Evolutionary conservation across 2,329 filamentous ascomycete genomes (phyloP), one percentile per base, ranked within the genome.

Genomic region (Trichophyton simii): DNA sequence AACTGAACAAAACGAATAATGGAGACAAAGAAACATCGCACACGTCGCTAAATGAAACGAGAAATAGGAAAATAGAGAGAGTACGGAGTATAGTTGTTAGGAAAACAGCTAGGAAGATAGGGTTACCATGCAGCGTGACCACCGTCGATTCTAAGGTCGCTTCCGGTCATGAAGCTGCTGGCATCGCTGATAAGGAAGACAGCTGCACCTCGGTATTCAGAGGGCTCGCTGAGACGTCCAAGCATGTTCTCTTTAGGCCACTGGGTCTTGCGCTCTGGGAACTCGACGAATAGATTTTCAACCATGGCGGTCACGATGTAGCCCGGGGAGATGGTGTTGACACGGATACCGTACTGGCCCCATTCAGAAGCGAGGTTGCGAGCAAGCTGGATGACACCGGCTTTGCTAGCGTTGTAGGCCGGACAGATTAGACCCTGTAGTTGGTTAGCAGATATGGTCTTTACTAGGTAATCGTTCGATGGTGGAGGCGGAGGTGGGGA

Each of bases 201-300:
- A 0, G 76, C 75, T 0, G 76, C 76, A 4, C 77, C 86, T 57
- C 86, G 82, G 72, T 87, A 89, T 72, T 91, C 87, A 57, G 84
- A 78, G 0, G 87, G 86, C 22, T 74, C 75, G 69, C 85, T 87
- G 63, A 90, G 77, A 38, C 84, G 80, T 31, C 82, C 84, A 60
- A 95, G 79, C 89, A 95, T 94, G 74, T 95, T 95, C 74, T 92
- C 86, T 67, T 81, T 86, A 15, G 88, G 83, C 91, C 91, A 95
- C 63, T 85, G 81, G 7, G 71, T 91, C 72, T 92, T 94, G 71
- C 91, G 86, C 66, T 82, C 85, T 3, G 88, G 84, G 87, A 87
- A 95, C 59, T 85, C 79, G 11, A 71, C 50, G 60, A 76, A 76
- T 34, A 77, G 66, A 41, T 73, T 69, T 67, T 76, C 74, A 8